Evolutionary conservation across 768 basidiomycete species (phyloP).

Genomic region (Mycena vitilis): DNA sequence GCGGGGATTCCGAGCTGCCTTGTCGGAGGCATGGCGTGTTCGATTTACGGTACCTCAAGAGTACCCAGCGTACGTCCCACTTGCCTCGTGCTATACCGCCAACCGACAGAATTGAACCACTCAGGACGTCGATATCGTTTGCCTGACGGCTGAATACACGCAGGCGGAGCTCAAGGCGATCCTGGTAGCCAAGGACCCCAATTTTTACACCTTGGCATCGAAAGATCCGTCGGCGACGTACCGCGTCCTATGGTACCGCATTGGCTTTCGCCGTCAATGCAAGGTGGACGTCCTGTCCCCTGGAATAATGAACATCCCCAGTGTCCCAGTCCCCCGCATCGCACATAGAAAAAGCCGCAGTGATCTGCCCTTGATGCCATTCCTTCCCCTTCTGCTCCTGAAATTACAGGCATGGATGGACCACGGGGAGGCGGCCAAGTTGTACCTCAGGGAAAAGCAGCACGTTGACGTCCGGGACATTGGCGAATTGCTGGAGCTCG

Average conservation of each 20-base stretch:
- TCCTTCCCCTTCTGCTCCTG: conserved; percentile 51
- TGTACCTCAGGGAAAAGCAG: conserved; percentile 51
- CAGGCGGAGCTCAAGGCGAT: conserved; percentile 55
- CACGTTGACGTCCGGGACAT: conserved; percentile 56
- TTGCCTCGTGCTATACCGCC: conserved; percentile 13
- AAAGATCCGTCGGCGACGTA: conserved; percentile 54
- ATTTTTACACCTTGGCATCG: conserved; percentile 53
- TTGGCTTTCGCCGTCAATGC: conserved; percentile 40
- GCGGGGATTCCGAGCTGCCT: conserved; percentile 48
- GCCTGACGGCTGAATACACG: conserved; percentile 47
- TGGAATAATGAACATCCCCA: conserved; percentile 51
- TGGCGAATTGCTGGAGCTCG: conserved; percentile 52
- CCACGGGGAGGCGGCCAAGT: conserved; percentile 46
- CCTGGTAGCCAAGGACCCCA: conserved; percentile 43
- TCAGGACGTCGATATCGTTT: conserved; percentile 62
- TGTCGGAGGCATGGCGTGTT: conserved; percentile 55
- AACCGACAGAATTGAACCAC: background rate
- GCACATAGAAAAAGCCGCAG: conserved; percentile 34
- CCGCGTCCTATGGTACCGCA: conserved; percentile 54
- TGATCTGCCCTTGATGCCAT: conserved; percentile 52
- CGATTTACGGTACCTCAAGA: conserved; percentile 50
- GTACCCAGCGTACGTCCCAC: conserved; percentile 48
- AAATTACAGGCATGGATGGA: conserved; percentile 59
- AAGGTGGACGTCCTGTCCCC: conserved; percentile 56
- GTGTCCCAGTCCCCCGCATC: conserved; percentile 41